A percentile compares a stretch with the other conserved stretches of the same genome.
Evolutionary conservation across 1,139 yeast genomes (phyloP).

Genomic region (Torulaspora pretoriensis): DNA sequence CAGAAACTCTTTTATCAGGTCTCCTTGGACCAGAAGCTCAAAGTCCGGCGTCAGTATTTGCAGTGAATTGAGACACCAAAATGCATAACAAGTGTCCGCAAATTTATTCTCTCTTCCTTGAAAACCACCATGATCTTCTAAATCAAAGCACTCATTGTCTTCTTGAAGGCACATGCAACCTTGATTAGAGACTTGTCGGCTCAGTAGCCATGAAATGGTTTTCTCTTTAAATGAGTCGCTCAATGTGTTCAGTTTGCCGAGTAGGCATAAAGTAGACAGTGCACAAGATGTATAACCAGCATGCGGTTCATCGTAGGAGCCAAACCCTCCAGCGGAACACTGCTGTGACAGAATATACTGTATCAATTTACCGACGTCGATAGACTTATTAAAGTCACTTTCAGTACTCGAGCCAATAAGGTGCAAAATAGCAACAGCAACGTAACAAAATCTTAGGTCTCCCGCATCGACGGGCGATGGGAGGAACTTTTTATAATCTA

Average conservation of each 20-base stretch:
- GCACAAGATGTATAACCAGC: slow-evolving; percentile 89
- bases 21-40: slow-evolving; percentile 39
- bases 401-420: slow-evolving; percentile 41
- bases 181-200: slow-evolving; percentile 50
- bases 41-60: slow-evolving; percentile 33
- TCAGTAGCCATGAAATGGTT: slow-evolving; percentile 57
- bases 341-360: slow-evolving; percentile 44
- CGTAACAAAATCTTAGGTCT: slow-evolving; percentile 71
- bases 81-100: slow-evolving; percentile 87
- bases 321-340: slow-evolving; percentile 67
- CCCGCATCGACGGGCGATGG: slow-evolving; percentile 53
- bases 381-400: slow-evolving; percentile 36
- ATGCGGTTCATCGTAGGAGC: slow-evolving; percentile 66
- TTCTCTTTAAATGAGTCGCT: slow-evolving; percentile 24
- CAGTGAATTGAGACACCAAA: slow-evolving; percentile 77
- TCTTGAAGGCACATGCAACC: slow-evolving; percentile 32
- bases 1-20: slow-evolving; percentile 45
- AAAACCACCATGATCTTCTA: slow-evolving; percentile 62
- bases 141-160: slow-evolving; percentile 32
- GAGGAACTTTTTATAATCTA: slow-evolving; percentile 36
- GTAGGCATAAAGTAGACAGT: slow-evolving; percentile 54
- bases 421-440: slow-evolving; percentile 62
- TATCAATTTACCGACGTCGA: slow-evolving; percentile 42
- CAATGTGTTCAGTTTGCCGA: slow-evolving; percentile 36
- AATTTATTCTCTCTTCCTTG: slow-evolving; percentile 84